Evolutionary conservation across 768 basidiomycete species (phyloP).

Genomic region (Tricholoma saponaceum): DNA sequence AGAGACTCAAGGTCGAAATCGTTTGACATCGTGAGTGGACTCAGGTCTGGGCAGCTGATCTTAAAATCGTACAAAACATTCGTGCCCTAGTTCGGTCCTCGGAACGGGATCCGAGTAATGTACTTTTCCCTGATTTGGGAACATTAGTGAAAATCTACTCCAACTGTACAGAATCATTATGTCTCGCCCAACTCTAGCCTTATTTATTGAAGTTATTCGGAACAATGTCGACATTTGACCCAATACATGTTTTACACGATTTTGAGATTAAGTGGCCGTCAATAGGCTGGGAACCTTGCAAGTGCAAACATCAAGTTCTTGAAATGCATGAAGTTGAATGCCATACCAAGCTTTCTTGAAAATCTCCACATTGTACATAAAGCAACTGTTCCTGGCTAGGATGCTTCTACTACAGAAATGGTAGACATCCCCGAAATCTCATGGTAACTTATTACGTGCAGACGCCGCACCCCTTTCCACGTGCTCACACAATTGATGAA

Average conservation of each 20-base stretch:
- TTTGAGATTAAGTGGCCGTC: neutral
- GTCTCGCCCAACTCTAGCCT: no score
- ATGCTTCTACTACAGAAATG: neutral
- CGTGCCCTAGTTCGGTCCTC: no score
- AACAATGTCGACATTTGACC: no score
- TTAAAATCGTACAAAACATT: no score
- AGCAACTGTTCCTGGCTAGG: neutral
- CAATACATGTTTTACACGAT: no score
- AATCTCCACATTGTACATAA: neutral
- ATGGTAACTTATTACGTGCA: neutral
- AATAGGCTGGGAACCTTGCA: neutral
- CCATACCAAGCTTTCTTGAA: neutral
- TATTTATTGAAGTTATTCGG: no score
- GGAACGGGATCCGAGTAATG: no score
- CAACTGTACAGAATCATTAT: no score
- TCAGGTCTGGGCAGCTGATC: no score
- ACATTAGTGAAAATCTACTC: no score
- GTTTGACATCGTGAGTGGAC: constrained; percentile 19
- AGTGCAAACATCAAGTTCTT: neutral
- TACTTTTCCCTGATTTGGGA: no score
- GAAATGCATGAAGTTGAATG: neutral
- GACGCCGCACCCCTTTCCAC: neutral
- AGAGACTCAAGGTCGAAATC: constrained; percentile 58
- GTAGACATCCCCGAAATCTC: neutral
- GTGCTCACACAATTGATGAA: no score